Conservation (phyloP, 371 early-diverging fungal genomes). For the Saksenaea vasiformis region DNA sequence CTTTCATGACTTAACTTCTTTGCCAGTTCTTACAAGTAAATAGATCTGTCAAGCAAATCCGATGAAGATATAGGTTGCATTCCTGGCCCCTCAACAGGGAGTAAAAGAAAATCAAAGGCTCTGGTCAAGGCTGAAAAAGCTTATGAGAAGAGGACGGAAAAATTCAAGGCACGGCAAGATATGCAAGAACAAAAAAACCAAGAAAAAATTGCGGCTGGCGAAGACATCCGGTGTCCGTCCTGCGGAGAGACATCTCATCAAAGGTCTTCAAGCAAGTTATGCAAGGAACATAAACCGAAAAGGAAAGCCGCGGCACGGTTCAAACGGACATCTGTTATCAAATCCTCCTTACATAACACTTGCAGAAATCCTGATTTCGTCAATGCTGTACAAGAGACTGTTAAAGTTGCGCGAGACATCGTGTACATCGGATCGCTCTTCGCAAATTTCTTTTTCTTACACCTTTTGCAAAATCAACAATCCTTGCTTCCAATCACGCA, state of each 20-base stretch:
- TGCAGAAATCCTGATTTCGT: not conserved
- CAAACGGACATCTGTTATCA: not conserved
- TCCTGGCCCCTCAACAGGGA: not conserved
- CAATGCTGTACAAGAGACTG: no score
- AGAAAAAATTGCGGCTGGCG: no score
- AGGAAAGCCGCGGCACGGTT: not conserved
- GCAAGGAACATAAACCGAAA: not conserved
- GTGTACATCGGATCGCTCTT: not conserved
- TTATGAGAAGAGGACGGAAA: not conserved
- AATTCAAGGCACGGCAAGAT: not conserved
- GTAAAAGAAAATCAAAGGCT: conserved; percentile 2
- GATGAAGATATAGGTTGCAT: not conserved
- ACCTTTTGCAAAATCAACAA: no score
- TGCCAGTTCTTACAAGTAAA: not conserved
- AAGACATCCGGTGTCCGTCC: no score
- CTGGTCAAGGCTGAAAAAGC: not conserved
- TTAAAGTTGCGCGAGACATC: no score
- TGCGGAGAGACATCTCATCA: no score
- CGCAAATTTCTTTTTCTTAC: not conserved
- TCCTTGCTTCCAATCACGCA: not conserved
- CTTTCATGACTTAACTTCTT: not conserved
- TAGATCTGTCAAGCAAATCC: not conserved
- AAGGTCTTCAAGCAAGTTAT: not conserved
- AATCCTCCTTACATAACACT: not conserved
- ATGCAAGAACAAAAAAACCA: no score